Evolutionary conservation across 768 basidiomycete species (phyloP).

Genomic region (Trametes sanguinea): DNA sequence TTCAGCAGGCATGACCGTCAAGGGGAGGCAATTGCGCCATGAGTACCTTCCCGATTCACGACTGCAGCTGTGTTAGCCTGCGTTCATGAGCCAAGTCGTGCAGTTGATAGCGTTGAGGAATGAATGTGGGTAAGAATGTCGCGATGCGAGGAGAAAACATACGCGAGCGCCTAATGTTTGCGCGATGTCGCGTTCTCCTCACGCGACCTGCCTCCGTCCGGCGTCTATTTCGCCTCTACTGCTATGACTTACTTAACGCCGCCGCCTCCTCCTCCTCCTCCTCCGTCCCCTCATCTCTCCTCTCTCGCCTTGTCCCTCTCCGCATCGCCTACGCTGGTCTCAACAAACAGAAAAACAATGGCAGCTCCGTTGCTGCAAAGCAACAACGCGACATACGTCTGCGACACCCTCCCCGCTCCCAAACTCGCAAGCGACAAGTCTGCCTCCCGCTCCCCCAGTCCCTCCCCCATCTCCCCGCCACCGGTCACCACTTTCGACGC

Average conservation of each 20-base stretch:
- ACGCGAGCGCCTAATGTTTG: constrained; percentile 13
- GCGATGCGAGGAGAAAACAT: neutral
- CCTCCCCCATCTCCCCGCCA: constrained; percentile 23
- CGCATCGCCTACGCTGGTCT: neutral
- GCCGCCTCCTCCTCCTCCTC: neutral
- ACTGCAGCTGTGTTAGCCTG: no score
- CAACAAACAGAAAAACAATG: constrained; percentile 16
- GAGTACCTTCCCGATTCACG: no score
- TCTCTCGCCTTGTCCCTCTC: constrained; percentile 2
- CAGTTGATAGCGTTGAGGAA: no score
- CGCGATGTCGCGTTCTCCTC: constrained; percentile 39
- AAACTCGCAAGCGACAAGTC: constrained; percentile 43
- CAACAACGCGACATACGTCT: constrained; percentile 46
- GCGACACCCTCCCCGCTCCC: constrained; percentile 72
- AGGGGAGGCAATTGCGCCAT: no score
- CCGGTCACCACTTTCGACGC: constrained; percentile 30
- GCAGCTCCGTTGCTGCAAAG: constrained; percentile 22
- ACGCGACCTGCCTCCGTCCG: constrained; percentile 22
- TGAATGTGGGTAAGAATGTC: constrained; percentile 5
- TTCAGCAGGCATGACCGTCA: no score
- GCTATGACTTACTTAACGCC: constrained; percentile 2
- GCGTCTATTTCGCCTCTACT: constrained; percentile 8
- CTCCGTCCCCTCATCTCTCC: neutral
- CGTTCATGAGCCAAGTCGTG: no score
- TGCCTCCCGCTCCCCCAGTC: constrained; percentile 26